These are phyloP conservation scores for Triticum timopheevii DNA, from an alignment of 176 grass and related monocot species.

Conservation along the genomic window DNA sequence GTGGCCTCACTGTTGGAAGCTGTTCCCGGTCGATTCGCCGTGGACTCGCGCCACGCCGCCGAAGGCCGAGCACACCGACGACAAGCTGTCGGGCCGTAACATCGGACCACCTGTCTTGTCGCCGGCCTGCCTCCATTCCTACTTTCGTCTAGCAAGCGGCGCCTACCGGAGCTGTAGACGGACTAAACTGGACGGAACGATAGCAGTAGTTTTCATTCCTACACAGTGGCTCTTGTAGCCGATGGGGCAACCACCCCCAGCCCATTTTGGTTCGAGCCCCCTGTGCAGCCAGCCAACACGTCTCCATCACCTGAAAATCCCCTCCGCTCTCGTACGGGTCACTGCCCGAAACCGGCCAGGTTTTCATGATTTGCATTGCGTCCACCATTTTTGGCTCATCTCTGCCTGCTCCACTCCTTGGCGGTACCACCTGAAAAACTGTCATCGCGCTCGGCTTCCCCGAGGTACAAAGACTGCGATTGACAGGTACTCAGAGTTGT, in stretches of 20 bases:
- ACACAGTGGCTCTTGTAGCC: not conserved
- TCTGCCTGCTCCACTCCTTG: not conserved
- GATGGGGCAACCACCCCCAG: not conserved
- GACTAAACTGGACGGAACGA: not conserved
- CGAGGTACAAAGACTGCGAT: not conserved
- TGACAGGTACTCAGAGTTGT: not conserved
- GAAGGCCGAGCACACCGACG: not conserved
- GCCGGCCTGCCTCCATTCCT: not conserved
- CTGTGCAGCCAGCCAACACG: not conserved
- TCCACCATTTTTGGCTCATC: not conserved
- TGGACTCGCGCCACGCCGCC: not conserved
- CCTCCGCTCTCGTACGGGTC: not conserved
- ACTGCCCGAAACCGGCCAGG: not conserved
- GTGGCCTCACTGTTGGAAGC: too few relatives aligned
- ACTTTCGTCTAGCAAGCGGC: not conserved
- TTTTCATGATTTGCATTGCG: not conserved
- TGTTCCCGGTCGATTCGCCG: not conserved
- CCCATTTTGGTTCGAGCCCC: not conserved
- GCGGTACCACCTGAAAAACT: slow-evolving; percentile 16
- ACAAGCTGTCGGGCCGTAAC: not conserved
- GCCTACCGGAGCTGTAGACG: not conserved
- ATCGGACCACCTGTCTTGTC: not conserved
- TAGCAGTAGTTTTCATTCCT: not conserved
- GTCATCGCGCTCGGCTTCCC: not conserved
- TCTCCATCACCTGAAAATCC: slow-evolving; percentile 17